These are phyloP conservation scores for Cystofilobasidium bisporidii DNA, from an alignment of 768 basidiomycete species.

Conservation along the genomic window DNA sequence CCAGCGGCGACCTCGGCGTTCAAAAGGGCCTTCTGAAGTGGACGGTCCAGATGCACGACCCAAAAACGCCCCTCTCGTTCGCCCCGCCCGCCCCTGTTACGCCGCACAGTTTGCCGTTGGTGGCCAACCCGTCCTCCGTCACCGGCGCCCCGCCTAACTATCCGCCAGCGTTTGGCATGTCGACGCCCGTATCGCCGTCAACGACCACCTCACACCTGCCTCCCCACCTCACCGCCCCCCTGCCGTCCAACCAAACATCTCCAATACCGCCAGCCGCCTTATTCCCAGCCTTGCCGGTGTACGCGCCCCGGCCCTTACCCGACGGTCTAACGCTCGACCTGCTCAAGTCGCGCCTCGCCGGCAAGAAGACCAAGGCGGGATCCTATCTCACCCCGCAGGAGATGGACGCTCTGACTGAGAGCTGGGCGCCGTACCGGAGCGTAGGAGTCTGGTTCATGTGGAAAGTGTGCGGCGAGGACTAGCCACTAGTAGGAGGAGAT, in stretches of 20 bases:
- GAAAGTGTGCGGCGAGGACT: constrained; percentile 10
- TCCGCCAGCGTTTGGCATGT: not conserved
- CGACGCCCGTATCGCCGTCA: not conserved
- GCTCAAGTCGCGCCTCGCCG: constrained; percentile 54
- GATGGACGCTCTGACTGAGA: constrained; percentile 65
- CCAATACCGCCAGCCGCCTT: constrained; percentile 18
- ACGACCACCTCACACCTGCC: not conserved
- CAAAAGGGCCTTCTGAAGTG: constrained; percentile 47
- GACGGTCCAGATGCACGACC: constrained; percentile 38
- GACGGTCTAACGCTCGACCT: constrained; percentile 51
- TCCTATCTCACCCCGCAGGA: constrained; percentile 65
- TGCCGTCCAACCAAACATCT: not conserved
- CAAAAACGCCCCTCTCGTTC: not conserved
- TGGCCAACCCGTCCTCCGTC: not conserved
- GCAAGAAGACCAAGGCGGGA: constrained; percentile 67
- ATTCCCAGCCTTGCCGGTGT: constrained; percentile 27
- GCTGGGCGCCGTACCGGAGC: constrained; percentile 62
- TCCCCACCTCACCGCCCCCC: not conserved
- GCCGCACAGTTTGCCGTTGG: not conserved
- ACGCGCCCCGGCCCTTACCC: constrained; percentile 47
- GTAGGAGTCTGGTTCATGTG: constrained; percentile 14
- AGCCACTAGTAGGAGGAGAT: too few species aligned
- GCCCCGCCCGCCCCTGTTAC: not conserved
- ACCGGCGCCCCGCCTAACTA: not conserved
- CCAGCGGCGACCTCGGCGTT: constrained; percentile 62